A percentile compares a stretch with the other conserved stretches of the same genome.
Conservation (phyloP, 192 early-diverging fungal genomes). For the Diversispora eburnea region DNA sequence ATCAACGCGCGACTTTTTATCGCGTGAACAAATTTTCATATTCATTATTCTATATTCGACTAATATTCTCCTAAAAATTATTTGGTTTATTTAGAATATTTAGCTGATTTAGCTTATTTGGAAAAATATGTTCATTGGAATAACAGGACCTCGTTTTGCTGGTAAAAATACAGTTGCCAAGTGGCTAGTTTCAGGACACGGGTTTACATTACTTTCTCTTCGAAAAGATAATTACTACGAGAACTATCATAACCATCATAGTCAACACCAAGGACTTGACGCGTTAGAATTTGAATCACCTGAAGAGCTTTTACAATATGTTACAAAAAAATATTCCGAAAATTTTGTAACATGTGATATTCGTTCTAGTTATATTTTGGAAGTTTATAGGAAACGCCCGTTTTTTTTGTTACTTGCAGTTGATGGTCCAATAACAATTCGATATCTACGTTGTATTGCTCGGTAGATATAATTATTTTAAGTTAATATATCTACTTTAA, state of each 20-base stretch:
- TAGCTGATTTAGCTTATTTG: no score
- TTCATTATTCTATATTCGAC: no score
- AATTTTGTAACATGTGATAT: conserved; percentile 73
- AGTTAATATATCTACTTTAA: not conserved
- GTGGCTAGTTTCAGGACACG: no score
- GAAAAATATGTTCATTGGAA: no score
- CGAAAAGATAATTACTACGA: conserved; percentile 1
- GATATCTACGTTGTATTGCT: conserved; percentile 56
- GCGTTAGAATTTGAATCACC: conserved; percentile 48
- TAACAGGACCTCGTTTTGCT: no score
- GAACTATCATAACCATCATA: no score
- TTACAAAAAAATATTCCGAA: conserved; percentile 71
- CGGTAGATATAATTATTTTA: conserved; percentile 32
- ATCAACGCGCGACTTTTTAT: no score
- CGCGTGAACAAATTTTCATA: no score
- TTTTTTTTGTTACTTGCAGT: conserved; percentile 84
- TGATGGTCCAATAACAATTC: conserved; percentile 69
- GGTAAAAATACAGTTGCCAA: no score
- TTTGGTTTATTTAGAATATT: no score
- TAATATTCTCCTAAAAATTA: no score
- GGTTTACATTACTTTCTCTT: conserved; percentile 45
- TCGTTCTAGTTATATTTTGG: conserved; percentile 50
- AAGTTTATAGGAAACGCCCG: conserved; percentile 64
- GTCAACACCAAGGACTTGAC: not conserved
- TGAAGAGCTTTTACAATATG: conserved; percentile 59